Evolutionary conservation across 2,329 filamentous ascomycete genomes (phyloP).

Genomic region (Hortaea sp.): DNA sequence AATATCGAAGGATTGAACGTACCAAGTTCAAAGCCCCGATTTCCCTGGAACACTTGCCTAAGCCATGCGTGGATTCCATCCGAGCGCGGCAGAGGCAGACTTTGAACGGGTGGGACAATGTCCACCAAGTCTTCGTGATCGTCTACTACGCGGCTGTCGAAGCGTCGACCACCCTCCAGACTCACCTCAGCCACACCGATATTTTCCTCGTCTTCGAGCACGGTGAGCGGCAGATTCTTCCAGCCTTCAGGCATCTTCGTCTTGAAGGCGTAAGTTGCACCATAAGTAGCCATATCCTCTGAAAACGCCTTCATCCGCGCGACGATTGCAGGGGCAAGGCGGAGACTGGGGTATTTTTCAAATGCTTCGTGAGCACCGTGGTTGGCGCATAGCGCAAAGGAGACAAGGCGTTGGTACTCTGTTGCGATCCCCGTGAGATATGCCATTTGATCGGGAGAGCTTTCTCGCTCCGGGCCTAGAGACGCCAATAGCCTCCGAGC

Average conservation of each 20-base stretch:
- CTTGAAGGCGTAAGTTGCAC: conserved; percentile 19
- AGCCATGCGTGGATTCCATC: conserved; percentile 4
- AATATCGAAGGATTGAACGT: conserved; percentile 37
- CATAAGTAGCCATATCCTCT: conserved; percentile 14
- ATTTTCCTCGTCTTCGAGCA: background rate
- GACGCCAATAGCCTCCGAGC: conserved; percentile 27
- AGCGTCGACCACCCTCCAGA: background rate
- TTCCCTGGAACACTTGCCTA: conserved; percentile 1
- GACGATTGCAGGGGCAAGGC: conserved; percentile 26
- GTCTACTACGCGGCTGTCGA: conserved; percentile 3
- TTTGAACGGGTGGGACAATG: background rate
- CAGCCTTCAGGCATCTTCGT: no score
- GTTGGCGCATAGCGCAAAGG: conserved; percentile 25
- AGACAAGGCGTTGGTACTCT: conserved; percentile 29
- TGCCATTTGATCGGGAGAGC: conserved; percentile 35
- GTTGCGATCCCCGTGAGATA: conserved; percentile 37
- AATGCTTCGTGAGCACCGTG: conserved; percentile 29
- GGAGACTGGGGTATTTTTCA: conserved; percentile 20
- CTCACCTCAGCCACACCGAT: no score
- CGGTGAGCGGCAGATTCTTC: conserved; percentile 1
- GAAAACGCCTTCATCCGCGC: conserved; percentile 19
- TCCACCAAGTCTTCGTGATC: conserved; percentile 1
- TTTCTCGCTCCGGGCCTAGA: conserved; percentile 41
- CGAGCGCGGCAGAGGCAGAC: background rate
- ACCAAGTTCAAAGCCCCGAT: conserved; percentile 44